Evolutionary conservation across 306 rosid species (phyloP).

Genomic region (Trifolium fragiferum): DNA sequence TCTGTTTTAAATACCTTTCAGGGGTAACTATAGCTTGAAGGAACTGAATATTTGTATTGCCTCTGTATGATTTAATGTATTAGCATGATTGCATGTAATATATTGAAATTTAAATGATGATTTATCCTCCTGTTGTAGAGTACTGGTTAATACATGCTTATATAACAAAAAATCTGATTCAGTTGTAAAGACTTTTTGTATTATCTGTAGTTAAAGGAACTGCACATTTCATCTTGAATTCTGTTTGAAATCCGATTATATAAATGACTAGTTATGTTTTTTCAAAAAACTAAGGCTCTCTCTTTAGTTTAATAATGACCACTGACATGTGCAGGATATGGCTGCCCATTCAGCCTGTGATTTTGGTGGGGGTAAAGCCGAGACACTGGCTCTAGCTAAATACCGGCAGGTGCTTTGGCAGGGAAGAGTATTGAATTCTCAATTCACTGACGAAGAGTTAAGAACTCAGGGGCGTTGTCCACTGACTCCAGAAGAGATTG

Average conservation of each 20-base stretch:
- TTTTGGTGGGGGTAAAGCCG: conserved; percentile 98
- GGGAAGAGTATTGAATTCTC: conserved; percentile 94
- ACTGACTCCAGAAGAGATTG: conserved; percentile 96
- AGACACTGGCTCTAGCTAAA: conserved; percentile 87
- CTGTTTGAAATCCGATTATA: neutral
- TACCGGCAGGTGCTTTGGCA: conserved; percentile 92
- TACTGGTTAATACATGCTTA: conserved; percentile 25
- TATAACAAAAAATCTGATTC: neutral
- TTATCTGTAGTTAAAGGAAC: conserved; percentile 8
- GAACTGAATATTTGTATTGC: conserved; percentile 28
- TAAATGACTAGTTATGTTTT: conserved; percentile 1
- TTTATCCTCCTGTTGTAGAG: conserved; percentile 11
- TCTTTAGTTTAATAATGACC: conserved; percentile 11
- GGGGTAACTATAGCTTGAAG: conserved; percentile 21
- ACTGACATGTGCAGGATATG: conserved; percentile 76
- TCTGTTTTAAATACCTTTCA: conserved; percentile 20
- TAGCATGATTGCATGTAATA: conserved; percentile 9
- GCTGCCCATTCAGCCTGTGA: conserved; percentile 99
- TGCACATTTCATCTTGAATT: conserved; percentile 34
- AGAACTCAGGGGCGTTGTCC: conserved; percentile 99
- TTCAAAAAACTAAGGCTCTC: neutral
- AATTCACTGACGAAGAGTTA: conserved; percentile 87
- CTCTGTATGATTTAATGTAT: neutral
- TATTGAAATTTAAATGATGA: conserved; percentile 9
- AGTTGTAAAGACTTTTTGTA: neutral